These are phyloP conservation scores for Sugiyamaella pinicola DNA, from an alignment of 1,139 yeast species.

Conservation along the genomic window DNA sequence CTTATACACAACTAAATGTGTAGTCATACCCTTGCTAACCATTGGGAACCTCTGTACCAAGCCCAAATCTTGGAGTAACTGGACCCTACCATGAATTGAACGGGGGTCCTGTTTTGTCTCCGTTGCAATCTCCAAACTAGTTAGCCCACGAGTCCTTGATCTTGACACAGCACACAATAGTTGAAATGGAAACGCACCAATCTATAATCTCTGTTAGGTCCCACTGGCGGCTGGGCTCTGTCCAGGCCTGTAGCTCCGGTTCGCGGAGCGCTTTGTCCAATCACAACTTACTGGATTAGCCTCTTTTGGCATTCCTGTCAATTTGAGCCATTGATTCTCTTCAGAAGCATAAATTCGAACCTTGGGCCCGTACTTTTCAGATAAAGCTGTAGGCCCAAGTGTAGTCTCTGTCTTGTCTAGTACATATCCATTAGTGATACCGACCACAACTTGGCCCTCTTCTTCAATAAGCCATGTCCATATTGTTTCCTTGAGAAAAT, in stretches of 20 bases:
- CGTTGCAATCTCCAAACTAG: slow-evolving; percentile 42
- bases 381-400: slow-evolving; percentile 25
- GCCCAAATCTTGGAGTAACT: slow-evolving; percentile 39
- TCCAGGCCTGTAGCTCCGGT: no score
- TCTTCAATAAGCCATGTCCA: slow-evolving; percentile 40
- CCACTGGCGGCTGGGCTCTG: no score
- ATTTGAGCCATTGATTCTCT: slow-evolving; percentile 42
- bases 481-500: slow-evolving; percentile 32
- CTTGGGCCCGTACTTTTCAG: slow-evolving; percentile 28
- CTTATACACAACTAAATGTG: slow-evolving; percentile 40
- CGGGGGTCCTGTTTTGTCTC: slow-evolving; percentile 47
- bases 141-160: slow-evolving; percentile 42
- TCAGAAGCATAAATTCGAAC: slow-evolving; percentile 40
- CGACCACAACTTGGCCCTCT: slow-evolving; percentile 32
- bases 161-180: slow-evolving; percentile 44
- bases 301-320: slow-evolving; percentile 42
- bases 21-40: slow-evolving; percentile 37
- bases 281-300: slow-evolving; percentile 31
- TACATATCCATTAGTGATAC: slow-evolving; percentile 23
- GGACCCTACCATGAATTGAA: slow-evolving; percentile 44
- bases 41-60: slow-evolving; percentile 42
- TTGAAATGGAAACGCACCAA: slow-evolving; percentile 43
- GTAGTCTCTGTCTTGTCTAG: slow-evolving; percentile 25
- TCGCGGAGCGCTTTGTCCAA: no score
- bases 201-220: slow-evolving; percentile 22